Base-by-base conservation (phyloP, 495 filamentous ascomycete genomes). In the Pyronema domesticum region DNA sequence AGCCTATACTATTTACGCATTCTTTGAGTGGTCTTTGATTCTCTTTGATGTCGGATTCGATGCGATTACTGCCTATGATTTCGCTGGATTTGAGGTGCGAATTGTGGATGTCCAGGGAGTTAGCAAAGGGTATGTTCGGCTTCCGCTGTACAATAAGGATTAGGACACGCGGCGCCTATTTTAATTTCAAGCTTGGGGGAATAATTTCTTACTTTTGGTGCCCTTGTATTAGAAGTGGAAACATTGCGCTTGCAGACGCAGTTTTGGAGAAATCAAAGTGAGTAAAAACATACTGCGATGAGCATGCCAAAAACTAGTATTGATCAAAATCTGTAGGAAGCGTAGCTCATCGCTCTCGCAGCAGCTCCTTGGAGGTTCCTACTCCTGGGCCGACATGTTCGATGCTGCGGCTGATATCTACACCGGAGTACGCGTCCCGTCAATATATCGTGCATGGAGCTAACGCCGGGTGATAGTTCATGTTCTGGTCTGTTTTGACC, bases 81-180 rank as follows among this genome's bases (percentile, higher is more conserved):
- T 96, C 72, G 77, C 81, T 40, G 80, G 79, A 19, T 83, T 99
- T 65, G 89, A 99, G 66, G 69, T 99, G 57, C 78, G 88, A 62
- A 74, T 99, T 54, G 82, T 77, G 68, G 91, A 99, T 73, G 74
- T 86, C 40, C 88, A 88, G 69, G 89, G 91, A 51, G 70, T 81
- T 63, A 89, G 83, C 72, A 91, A 89, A 88, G 93, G 91, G 93
- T 99, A 99, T 80, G 93, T 96, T 76, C 79, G 86, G 86, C 86
- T 96, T 76, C 93, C 93, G 59, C 84, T 81, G 74, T 98, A 78
- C 17, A 33, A 36, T 36, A 45, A 54, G 11, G 35, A 43, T 40
- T 40, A 30, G 45, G 76, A 76, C 68, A 74, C 64, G 60, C 37
- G 46, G 68, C 72, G 74, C 73, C 73, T 75, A 74, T 45, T 45